phyloP scores from a whole-genome alignment of 2,329 filamentous ascomycete species.

The Colletotrichum incanum region DNA sequence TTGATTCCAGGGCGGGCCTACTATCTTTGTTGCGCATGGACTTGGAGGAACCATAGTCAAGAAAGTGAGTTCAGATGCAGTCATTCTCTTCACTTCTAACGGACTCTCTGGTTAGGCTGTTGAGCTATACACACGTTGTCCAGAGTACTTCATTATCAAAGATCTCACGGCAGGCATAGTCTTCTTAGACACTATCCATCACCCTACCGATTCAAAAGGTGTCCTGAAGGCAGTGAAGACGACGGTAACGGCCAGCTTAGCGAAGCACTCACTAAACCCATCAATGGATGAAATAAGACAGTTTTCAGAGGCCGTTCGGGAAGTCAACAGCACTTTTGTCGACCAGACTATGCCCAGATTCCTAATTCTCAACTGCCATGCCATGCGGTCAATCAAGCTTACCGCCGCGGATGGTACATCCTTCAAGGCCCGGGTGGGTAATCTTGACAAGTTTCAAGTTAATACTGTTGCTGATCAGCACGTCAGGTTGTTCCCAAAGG shows the following conservation, averaged over 20 bases:
- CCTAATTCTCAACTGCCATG: constrained; percentile 27
- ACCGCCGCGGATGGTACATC: neutral
- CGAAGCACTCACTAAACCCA: constrained; percentile 8
- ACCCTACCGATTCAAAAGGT: constrained; percentile 43
- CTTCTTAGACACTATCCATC: constrained; percentile 48
- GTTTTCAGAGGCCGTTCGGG: constrained; percentile 44
- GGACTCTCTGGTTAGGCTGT: neutral
- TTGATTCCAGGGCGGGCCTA: constrained; percentile 40
- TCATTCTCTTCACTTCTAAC: neutral
- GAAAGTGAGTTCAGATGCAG: constrained; percentile 38
- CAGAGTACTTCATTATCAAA: constrained; percentile 34
- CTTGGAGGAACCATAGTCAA: constrained; percentile 48
- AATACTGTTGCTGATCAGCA: neutral
- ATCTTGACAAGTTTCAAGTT: neutral
- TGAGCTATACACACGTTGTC: neutral
- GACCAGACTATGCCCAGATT: constrained; percentile 2
- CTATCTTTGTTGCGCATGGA: constrained; percentile 48
- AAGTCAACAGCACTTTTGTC: constrained; percentile 42
- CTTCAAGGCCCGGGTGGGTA: constrained; percentile 17
- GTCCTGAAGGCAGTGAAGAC: constrained; percentile 44
- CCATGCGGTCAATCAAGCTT: constrained; percentile 4
- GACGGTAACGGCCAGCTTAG: constrained; percentile 32
- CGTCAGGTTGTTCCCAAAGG: constrained; percentile 23
- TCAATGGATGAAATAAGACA: constrained; percentile 44
- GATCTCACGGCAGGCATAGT: constrained; percentile 43